phyloP scores from a whole-genome alignment of 495 filamentous ascomycete genomes.

The Trichoderma asperelloides region DNA sequence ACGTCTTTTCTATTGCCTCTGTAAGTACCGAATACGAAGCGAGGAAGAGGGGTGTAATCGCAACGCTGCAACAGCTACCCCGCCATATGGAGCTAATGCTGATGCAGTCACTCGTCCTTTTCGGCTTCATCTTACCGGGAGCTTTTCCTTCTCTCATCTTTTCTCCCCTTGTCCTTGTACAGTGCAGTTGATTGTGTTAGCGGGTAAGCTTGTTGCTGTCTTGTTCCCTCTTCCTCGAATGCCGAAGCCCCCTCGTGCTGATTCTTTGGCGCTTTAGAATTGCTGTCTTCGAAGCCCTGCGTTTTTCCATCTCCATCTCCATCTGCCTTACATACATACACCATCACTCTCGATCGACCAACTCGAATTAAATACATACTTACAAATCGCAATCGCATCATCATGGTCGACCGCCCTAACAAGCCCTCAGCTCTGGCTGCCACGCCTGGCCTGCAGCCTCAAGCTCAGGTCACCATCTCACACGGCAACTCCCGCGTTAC shows the following conservation, averaged over 20 bases:
- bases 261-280: neutral
- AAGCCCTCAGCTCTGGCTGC: slow-evolving; percentile 71
- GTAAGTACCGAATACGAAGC: neutral
- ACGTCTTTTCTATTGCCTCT: neutral
- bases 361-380: no score
- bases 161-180: neutral
- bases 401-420: slow-evolving; percentile 74
- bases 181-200: neutral
- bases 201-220: neutral
- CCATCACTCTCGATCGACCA: neutral
- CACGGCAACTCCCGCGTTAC: slow-evolving; percentile 55
- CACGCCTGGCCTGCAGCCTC: slow-evolving; percentile 53
- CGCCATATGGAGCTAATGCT: slow-evolving; percentile 5
- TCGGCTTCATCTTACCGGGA: neutral
- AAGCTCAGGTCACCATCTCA: slow-evolving; percentile 58
- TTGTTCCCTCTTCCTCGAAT: neutral
- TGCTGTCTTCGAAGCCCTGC: neutral
- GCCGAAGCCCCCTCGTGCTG: neutral
- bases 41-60: neutral
- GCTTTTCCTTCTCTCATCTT: neutral
- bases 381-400: slow-evolving; percentile 11
- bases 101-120: slow-evolving; percentile 1
- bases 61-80: neutral
- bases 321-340: neutral
- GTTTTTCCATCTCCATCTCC: neutral